Conservation (phyloP, 345 rosid species). For the Psidium guajava region DNA sequence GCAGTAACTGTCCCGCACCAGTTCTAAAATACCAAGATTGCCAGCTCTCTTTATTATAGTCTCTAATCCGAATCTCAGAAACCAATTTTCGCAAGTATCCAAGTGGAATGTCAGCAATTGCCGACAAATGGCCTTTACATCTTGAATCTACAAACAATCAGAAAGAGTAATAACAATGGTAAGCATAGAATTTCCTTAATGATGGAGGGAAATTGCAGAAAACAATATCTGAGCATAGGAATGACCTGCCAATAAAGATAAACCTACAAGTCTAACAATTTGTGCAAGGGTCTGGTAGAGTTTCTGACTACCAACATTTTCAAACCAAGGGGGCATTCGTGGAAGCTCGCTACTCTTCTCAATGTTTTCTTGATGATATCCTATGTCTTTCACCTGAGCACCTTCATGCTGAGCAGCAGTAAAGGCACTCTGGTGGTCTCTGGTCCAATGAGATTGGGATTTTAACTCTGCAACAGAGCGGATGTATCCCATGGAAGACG, state of each 20-base stretch:
- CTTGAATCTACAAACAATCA: conserved; percentile 42
- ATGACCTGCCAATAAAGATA: conserved; percentile 79
- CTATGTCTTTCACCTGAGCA: conserved; percentile 14
- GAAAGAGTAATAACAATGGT: conserved; percentile 1
- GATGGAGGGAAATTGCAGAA: background rate
- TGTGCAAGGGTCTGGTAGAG: conserved; percentile 69
- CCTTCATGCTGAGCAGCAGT: conserved; percentile 22
- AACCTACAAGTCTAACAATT: conserved; percentile 79
- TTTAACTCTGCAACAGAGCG: conserved; percentile 67
- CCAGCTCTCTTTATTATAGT: conserved; percentile 64
- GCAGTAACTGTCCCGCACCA: conserved; percentile 72
- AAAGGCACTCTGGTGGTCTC: conserved; percentile 9
- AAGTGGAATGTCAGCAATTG: conserved; percentile 68
- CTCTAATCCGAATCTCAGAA: conserved; percentile 58
- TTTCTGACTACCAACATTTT: conserved; percentile 56
- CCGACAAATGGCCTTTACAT: conserved; percentile 50
- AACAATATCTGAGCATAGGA: conserved; percentile 16
- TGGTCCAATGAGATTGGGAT: conserved; percentile 22
- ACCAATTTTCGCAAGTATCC: conserved; percentile 46
- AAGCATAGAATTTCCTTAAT: conserved; percentile 11
- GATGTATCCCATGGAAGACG: conserved; percentile 60
- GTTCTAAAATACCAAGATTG: conserved; percentile 67
- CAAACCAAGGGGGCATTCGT: conserved; percentile 82
- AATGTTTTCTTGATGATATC: conserved; percentile 8
- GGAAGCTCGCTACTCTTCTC: conserved; percentile 46